Conservation (phyloP, 2,329 filamentous ascomycete genomes). For the Endothia cerciana region DNA sequence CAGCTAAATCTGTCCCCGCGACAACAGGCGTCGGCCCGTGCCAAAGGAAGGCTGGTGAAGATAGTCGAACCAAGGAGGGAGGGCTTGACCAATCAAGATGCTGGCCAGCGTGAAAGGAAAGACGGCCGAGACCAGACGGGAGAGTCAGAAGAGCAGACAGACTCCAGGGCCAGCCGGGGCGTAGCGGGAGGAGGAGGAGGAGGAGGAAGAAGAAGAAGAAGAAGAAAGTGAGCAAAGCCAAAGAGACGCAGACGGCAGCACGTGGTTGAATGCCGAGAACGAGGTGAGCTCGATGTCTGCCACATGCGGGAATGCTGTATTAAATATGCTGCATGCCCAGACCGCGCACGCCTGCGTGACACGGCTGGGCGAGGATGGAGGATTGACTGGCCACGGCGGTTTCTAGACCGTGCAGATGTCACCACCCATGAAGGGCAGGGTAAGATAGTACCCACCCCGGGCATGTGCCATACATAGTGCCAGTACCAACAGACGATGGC, state of each 20-base stretch:
- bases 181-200: neutral
- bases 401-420: constrained; percentile 15
- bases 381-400: constrained; percentile 17
- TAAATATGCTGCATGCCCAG: constrained; percentile 27
- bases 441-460: neutral
- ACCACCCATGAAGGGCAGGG: constrained; percentile 8
- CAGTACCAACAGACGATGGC: too few relatives aligned
- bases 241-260: constrained; percentile 12
- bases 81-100: constrained; percentile 12
- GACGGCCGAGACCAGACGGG: constrained; percentile 33
- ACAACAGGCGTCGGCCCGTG: constrained; percentile 27
- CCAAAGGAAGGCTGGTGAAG: constrained; percentile 25
- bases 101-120: constrained; percentile 37
- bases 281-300: constrained; percentile 14
- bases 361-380: constrained; percentile 9
- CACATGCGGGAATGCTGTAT: constrained; percentile 27
- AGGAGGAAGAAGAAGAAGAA: constrained; percentile 4
- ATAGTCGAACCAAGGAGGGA: constrained; percentile 24
- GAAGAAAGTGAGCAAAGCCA: neutral
- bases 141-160: constrained; percentile 20
- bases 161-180: constrained; percentile 14
- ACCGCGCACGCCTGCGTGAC: constrained; percentile 10
- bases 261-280: neutral
- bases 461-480: too few relatives aligned
- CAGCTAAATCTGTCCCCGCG: constrained; percentile 21